These are phyloP conservation scores for Talaromyces marneffei DNA, from an alignment of 2,329 filamentous ascomycete genomes.

Conservation along the genomic window DNA sequence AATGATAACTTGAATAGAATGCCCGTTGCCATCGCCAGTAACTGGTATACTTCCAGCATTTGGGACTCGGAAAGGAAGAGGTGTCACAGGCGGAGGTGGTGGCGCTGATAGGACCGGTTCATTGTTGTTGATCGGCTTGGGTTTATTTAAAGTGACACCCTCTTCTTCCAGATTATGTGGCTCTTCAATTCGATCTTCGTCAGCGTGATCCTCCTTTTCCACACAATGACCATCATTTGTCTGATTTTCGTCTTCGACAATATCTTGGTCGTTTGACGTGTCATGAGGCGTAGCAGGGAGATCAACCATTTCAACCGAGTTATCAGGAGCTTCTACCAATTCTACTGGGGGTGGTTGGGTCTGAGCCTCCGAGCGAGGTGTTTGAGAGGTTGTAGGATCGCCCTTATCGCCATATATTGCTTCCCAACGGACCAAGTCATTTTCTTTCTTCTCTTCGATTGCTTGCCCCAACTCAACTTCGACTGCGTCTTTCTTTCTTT, in stretches of 20 bases:
- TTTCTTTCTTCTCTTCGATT: slow-evolving; percentile 41
- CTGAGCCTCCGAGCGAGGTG: neutral
- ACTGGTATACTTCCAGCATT: slow-evolving; percentile 18
- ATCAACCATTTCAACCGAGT: slow-evolving; percentile 3
- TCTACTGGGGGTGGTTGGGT: neutral
- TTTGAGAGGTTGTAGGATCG: neutral
- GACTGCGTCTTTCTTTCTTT: slow-evolving; percentile 53
- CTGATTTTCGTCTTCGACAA: neutral
- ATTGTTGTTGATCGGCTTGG: neutral
- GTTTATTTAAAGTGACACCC: neutral
- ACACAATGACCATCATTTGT: neutral
- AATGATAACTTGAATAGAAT: slow-evolving; percentile 63
- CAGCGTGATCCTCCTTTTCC: neutral
- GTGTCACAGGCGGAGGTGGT: slow-evolving; percentile 9
- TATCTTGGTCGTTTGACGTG: neutral
- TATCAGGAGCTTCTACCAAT: neutral
- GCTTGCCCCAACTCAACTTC: slow-evolving; percentile 66
- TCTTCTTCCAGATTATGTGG: neutral
- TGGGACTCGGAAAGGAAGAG: slow-evolving; percentile 20
- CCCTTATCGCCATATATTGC: slow-evolving; percentile 58
- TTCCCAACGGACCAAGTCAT: slow-evolving; percentile 62
- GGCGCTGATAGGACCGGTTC: neutral
- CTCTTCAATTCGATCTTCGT: neutral
- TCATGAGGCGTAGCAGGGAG: neutral
- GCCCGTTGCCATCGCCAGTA: slow-evolving; percentile 43